Conservation (phyloP, 257 asterid genomes). For the Coffea canephora region DNA sequence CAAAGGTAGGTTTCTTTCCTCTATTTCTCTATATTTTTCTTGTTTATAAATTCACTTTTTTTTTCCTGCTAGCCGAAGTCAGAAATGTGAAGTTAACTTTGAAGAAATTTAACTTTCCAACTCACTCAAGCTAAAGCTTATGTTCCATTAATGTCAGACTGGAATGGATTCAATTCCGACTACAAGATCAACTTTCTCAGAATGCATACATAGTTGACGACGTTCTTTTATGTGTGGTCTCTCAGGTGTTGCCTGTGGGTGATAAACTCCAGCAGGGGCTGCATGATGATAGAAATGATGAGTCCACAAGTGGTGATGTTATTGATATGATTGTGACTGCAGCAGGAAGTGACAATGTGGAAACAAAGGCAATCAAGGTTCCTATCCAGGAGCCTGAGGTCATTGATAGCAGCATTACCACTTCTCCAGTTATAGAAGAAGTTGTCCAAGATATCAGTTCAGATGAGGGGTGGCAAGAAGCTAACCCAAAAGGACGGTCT, state of each 20-base stretch:
- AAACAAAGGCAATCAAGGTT: conserved; percentile 35
- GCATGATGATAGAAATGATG: conserved; percentile 46
- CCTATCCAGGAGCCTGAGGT: conserved; percentile 32
- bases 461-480: conserved; percentile 98
- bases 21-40: background rate
- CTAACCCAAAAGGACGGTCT: conserved; percentile 71
- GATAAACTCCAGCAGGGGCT: conserved; percentile 50
- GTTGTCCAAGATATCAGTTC: conserved; percentile 46
- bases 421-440: conserved; percentile 36
- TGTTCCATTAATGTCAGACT: background rate
- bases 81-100: background rate
- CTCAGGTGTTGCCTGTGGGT: conserved; percentile 57
- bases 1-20: conserved; percentile 54
- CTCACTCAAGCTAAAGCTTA: background rate
- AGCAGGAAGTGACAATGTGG: conserved; percentile 38
- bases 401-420: conserved; percentile 19
- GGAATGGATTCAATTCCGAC: background rate
- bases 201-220: conserved; percentile 22
- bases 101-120: background rate
- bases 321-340: conserved; percentile 26
- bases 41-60: background rate
- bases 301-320: conserved; percentile 27
- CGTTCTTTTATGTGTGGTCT: conserved; percentile 21
- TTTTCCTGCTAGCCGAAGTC: background rate
- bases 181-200: conserved; percentile 4